Base-by-base conservation (phyloP, 2,329 filamentous ascomycete species). In the Cytospora paraplurivora region DNA sequence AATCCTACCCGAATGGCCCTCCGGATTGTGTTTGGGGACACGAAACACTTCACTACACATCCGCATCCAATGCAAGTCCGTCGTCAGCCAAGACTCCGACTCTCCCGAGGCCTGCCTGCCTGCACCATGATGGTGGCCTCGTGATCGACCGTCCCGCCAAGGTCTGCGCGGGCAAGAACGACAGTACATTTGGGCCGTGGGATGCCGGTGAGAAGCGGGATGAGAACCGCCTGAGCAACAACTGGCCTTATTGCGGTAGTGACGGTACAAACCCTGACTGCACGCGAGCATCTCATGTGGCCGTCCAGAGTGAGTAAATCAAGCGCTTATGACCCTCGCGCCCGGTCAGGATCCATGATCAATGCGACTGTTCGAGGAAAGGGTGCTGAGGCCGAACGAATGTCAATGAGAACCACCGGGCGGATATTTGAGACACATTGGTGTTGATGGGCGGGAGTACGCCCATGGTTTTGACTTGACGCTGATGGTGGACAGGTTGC, bases 201-300 rank as follows among this genome's bases (percentile, higher is more conserved):
- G 49, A 53, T 33, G 56, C 64, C 12, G 37, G 32, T 6, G 61
- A 61, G 13, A 66, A 51, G 21, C 44, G 37, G 34, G 61, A 54
- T 44, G 61, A 63, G 21, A 17, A 52, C 7, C 64, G 61, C 4
- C 21, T 57, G 41, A 61, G 56, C 17, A 63, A 63, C 34, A 27
- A 19, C 19, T 66, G 64, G 64, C 57, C 64, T 12, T 66, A 61
- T 33, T 66, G 64, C 15, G 38, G 52, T 15, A 54, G 56, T 44
- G 33, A 12, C n/a, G 64, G 64, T 21, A 53, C 38, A 2, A 32
- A 34, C 13, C 54, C 64, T 2, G 64, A 62, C 3, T 66, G 64
- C 50, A 57, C 38, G 27, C 56, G 60, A 41, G 62, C 57, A 1
- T 52, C 58, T 7, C 64, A 66, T 15, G 47, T 66, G 1, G 64